These are phyloP conservation scores for Thelonectria olida DNA, from an alignment of 2,329 filamentous ascomycete genomes.

Conservation along the genomic window DNA sequence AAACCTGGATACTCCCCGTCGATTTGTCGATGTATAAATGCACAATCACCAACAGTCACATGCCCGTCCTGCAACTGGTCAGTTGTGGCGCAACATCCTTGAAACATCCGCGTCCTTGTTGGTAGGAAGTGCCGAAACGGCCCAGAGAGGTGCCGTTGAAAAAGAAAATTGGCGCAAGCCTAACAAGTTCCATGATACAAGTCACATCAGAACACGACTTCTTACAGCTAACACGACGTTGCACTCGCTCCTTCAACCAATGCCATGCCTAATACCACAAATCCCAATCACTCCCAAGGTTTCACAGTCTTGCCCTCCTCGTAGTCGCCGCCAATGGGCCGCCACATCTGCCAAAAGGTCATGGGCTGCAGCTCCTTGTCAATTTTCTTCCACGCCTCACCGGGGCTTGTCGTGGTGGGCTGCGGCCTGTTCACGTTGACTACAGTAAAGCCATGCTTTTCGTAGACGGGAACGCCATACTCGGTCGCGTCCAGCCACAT, in stretches of 20 bases:
- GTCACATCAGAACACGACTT: no score
- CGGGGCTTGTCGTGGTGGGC: conserved; percentile 17
- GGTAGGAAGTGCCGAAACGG: background rate
- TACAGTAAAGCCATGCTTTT: conserved; percentile 34
- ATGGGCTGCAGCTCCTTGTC: conserved; percentile 27
- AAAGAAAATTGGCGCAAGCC: background rate
- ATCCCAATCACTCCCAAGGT: conserved; percentile 21
- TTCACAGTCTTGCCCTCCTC: conserved; percentile 26
- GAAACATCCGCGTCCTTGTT: background rate
- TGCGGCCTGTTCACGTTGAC: conserved; percentile 22
- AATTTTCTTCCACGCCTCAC: conserved; percentile 27
- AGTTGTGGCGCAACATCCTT: background rate
- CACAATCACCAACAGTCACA: background rate
- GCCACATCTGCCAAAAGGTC: conserved; percentile 34
- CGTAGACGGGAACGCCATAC: conserved; percentile 31
- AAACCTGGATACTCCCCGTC: background rate
- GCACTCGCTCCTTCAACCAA: background rate
- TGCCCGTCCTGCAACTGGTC: background rate
- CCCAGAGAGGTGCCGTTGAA: background rate
- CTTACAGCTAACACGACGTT: background rate
- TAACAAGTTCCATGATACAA: no score
- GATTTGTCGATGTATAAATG: no score
- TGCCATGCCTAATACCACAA: background rate
- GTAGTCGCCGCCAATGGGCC: conserved; percentile 30
- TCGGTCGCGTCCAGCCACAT: conserved; percentile 36